Percentiles rank a stretch among this genome's conserved stretches.
Evolutionary conservation across 176 grass and related monocot species (phyloP).

Genomic region (Juncus inflexus): DNA sequence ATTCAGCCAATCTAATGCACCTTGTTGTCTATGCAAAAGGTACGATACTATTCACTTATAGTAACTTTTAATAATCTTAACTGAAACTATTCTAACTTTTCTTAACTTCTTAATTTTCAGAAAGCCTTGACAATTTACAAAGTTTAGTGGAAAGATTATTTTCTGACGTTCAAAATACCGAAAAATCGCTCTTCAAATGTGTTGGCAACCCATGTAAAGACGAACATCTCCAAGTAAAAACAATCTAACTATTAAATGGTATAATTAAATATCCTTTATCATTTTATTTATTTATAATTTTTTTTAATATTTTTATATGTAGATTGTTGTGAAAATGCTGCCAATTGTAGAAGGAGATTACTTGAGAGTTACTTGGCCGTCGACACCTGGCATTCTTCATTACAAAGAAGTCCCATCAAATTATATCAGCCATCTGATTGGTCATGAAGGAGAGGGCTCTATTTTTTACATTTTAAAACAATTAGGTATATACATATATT

Average conservation of each 20-base stretch:
- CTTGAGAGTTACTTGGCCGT: conserved; percentile 71
- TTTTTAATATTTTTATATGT: conserved; percentile 11
- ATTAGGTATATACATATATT: conserved; percentile 49
- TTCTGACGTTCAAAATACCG: conserved; percentile 47
- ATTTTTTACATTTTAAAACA: conserved; percentile 90
- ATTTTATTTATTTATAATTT: background rate
- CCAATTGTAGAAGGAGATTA: conserved; percentile 67
- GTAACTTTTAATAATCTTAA: background rate
- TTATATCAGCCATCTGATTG: conserved; percentile 82
- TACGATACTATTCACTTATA: conserved; percentile 15
- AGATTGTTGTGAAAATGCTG: conserved; percentile 88
- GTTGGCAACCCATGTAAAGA: conserved; percentile 56
- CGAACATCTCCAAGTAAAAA: conserved; percentile 80
- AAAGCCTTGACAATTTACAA: conserved; percentile 76
- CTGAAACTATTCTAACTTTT: too few species aligned
- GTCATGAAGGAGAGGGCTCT: conserved; percentile 88
- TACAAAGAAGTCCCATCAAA: conserved; percentile 72
- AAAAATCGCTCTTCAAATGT: conserved; percentile 47
- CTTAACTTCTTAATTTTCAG: conserved; percentile 30
- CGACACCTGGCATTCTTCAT: conserved; percentile 49
- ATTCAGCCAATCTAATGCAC: conserved; percentile 96
- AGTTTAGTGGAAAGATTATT: conserved; percentile 63
- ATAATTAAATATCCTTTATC: background rate
- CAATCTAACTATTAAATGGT: conserved; percentile 16
- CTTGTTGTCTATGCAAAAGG: conserved; percentile 94